Conservation (phyloP, 2,329 filamentous ascomycete species). For the Rutstroemia sp. region DNA sequence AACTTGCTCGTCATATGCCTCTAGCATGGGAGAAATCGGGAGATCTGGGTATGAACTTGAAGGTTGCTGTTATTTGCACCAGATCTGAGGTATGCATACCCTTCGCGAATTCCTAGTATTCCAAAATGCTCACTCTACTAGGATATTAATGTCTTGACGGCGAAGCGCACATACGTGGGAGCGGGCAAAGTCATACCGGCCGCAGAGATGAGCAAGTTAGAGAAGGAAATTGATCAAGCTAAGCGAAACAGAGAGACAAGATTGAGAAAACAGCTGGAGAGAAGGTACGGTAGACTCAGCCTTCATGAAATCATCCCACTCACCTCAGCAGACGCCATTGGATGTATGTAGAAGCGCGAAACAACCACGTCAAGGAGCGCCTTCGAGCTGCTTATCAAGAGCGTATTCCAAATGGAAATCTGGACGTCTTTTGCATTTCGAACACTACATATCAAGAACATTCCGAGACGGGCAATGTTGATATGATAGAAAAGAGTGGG, state of each 20-base stretch:
- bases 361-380: background rate
- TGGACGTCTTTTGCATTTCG: slow-evolving; percentile 33
- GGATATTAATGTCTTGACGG: background rate
- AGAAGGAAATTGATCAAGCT: background rate
- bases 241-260: background rate
- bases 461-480: slow-evolving; percentile 24
- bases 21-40: slow-evolving; percentile 9
- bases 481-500: slow-evolving; percentile 26
- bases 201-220: background rate
- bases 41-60: background rate
- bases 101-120: too few relatives aligned
- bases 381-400: background rate
- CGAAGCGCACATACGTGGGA: background rate
- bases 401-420: slow-evolving; percentile 8
- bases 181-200: background rate
- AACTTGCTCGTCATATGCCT: background rate
- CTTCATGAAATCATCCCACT: background rate
- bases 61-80: background rate
- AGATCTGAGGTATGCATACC: background rate
- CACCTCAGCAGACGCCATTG: background rate
- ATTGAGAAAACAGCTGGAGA: background rate
- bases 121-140: background rate
- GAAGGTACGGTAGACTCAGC: slow-evolving; percentile 9
- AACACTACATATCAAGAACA: slow-evolving; percentile 32
- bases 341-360: background rate